Evolutionary conservation across 345 rosid genomes (phyloP), one percentile per base, ranked within the genome.

Genomic region (Rhizophora mangle): DNA sequence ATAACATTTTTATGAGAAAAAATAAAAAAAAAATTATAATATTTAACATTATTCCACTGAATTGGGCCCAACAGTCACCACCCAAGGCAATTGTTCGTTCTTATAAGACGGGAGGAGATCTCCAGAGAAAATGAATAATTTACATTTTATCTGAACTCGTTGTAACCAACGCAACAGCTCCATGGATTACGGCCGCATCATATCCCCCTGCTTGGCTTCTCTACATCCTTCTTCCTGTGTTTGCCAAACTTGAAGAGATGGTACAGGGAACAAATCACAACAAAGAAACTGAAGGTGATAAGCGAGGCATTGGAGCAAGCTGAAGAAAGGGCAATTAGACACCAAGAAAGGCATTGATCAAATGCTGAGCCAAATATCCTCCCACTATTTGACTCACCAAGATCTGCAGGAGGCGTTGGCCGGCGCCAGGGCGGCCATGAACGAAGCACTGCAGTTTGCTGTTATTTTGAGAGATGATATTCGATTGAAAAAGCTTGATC

Each of bases 281-380:
- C 30, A 1, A 84, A 86, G 82, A 89, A 77, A 67, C 76, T 87
- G 65, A 80, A 68, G 80, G 60, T 87, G 2, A 68, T 86, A 60
- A 80, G 72, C 6, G 86, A 85, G 57, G 89, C 88, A 34, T 64
- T 86, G 69, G 83, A 71, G 51, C 47, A 32, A 2, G 96, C 89
- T 0, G 92, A 87, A 64, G 85, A 83, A 62, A 86, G 85, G 30
- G 72, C 64, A 8, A 0, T 7, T n/a, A 87, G 82, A 73, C 76
- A 68, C 37, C 84, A 82, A 64, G 89, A 89, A 68, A 80, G 92
- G 65, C 90, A 87, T 24, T 26, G 89, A 86, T 62, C 73, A 65
- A n/a, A 72, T 89, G 16, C 82, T 85, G 0, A 71, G 49, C 55
- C 85, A 80, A 60, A 68, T 85, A 34, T 77, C 78, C 70, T 77